Evolutionary conservation across 805 yeast genomes (phyloP).

Genomic region (Candida rishiriensis): DNA sequence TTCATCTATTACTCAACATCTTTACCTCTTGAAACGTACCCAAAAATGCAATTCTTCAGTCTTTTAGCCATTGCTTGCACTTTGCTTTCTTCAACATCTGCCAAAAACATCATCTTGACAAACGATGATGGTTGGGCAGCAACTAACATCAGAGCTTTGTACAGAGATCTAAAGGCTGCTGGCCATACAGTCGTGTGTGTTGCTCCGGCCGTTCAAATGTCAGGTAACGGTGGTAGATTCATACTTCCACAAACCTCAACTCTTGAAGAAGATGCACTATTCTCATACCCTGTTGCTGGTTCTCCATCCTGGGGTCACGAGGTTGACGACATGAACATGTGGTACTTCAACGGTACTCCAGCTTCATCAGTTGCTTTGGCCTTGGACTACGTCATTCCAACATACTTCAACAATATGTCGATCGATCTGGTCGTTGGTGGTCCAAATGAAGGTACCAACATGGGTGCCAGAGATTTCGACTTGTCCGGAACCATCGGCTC

Average conservation of each 20-base stretch:
- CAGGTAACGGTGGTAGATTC: conserved; percentile 55
- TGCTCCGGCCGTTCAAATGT: conserved; percentile 48
- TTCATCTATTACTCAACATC: neutral
- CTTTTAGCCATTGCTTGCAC: conserved; percentile 7
- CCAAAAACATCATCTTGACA: conserved; percentile 43
- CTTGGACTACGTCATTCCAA: conserved; percentile 43
- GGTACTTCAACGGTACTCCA: conserved; percentile 57
- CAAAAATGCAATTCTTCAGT: conserved; percentile 8
- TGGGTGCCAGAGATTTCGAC: conserved; percentile 39
- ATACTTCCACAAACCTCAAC: conserved; percentile 36
- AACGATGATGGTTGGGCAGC: conserved; percentile 58
- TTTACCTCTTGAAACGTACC: no score
- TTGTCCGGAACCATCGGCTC: conserved; percentile 52
- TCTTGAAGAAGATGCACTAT: conserved; percentile 43
- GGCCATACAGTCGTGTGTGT: conserved; percentile 46
- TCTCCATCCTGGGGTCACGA: conserved; percentile 56
- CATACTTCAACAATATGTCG: conserved; percentile 36
- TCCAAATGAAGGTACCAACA: conserved; percentile 49
- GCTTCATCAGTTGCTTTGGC: conserved; percentile 48
- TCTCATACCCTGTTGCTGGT: conserved; percentile 42
- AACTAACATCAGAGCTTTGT: conserved; percentile 53
- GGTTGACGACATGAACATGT: conserved; percentile 34
- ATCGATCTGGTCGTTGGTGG: conserved; percentile 49
- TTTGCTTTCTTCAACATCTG: conserved; percentile 13
- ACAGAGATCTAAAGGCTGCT: conserved; percentile 41